Conservation (phyloP, 352 stramenopile species). For the Phytophthora palmivora region DNA sequence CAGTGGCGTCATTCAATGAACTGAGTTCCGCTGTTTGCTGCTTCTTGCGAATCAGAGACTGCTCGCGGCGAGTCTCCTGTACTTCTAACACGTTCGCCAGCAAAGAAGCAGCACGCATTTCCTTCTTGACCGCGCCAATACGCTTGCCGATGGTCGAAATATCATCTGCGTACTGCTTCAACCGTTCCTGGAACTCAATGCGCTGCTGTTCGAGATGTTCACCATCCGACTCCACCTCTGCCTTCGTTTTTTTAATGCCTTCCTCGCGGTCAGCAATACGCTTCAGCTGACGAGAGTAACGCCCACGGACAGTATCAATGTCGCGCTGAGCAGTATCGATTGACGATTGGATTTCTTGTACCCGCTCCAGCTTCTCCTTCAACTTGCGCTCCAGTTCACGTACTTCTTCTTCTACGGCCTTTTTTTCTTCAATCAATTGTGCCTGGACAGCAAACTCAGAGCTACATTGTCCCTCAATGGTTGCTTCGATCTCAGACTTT, state of each 20-base stretch:
- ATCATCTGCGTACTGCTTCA: constrained; percentile 57
- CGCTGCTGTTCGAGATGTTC: constrained; percentile 67
- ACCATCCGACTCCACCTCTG: constrained; percentile 74
- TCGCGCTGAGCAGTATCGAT: constrained; percentile 80
- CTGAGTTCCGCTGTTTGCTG: constrained; percentile 76
- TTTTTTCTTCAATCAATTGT: constrained; percentile 63
- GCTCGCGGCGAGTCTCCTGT: constrained; percentile 73
- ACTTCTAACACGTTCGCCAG: constrained; percentile 73
- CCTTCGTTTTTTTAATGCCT: constrained; percentile 75
- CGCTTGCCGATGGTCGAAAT: constrained; percentile 68
- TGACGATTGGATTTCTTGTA: constrained; percentile 65
- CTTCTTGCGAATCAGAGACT: constrained; percentile 76
- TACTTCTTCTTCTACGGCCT: constrained; percentile 74
- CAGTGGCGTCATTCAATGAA: constrained; percentile 69
- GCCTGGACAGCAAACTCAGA: constrained; percentile 62
- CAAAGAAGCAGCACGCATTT: constrained; percentile 72
- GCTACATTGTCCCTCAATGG: constrained; percentile 80
- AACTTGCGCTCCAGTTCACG: constrained; percentile 73
- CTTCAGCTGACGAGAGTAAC: constrained; percentile 83
- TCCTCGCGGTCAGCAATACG: constrained; percentile 80
- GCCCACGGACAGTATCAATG: constrained; percentile 75
- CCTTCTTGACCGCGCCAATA: constrained; percentile 66
- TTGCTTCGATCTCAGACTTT: constrained; percentile 79
- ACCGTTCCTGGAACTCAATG: constrained; percentile 56
- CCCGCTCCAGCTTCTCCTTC: constrained; percentile 62